These are phyloP conservation scores for Termitomyces sp. DNA, from an alignment of 768 basidiomycete species.

Conservation along the genomic window DNA sequence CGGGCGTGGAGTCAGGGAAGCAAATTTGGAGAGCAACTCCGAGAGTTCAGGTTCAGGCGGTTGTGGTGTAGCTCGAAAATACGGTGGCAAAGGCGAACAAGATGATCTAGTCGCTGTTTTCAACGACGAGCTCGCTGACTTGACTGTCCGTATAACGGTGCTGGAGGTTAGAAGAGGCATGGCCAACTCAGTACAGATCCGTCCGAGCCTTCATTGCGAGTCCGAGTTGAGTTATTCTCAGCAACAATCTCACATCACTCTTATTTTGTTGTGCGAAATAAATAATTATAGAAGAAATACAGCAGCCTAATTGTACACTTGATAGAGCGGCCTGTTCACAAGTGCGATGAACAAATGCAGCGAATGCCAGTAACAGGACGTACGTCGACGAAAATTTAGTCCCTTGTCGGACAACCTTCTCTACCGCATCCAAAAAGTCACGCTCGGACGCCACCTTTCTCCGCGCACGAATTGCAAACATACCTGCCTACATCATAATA, in stretches of 20 bases:
- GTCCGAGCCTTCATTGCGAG: conserved; percentile 2
- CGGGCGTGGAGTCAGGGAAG: conserved; percentile 53
- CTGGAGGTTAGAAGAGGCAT: conserved; percentile 2
- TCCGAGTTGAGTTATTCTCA: neutral
- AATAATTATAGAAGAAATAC: conserved; percentile 9
- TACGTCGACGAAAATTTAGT: conserved; percentile 98
- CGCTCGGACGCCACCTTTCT: conserved; percentile 96
- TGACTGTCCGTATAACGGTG: conserved; percentile 1
- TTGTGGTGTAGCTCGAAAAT: conserved; percentile 37
- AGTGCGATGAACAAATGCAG: conserved; percentile 4
- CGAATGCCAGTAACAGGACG: conserved; percentile 25
- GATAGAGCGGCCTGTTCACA: conserved; percentile 68
- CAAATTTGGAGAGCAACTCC: conserved; percentile 58
- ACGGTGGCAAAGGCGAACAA: conserved; percentile 8
- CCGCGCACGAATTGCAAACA: conserved; percentile 97
- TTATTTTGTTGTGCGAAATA: neutral
- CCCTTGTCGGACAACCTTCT: conserved; percentile 97
- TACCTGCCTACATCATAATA: conserved; percentile 70
- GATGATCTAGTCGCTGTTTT: conserved; percentile 8
- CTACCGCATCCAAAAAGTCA: conserved; percentile 96
- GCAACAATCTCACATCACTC: neutral
- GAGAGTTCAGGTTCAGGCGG: conserved; percentile 49
- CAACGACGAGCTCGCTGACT: conserved; percentile 4
- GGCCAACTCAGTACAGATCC: conserved; percentile 8
- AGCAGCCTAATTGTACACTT: conserved; percentile 80